Conservation (phyloP, 2,329 filamentous ascomycete genomes). For the Ploettnerulaceae sp. region DNA sequence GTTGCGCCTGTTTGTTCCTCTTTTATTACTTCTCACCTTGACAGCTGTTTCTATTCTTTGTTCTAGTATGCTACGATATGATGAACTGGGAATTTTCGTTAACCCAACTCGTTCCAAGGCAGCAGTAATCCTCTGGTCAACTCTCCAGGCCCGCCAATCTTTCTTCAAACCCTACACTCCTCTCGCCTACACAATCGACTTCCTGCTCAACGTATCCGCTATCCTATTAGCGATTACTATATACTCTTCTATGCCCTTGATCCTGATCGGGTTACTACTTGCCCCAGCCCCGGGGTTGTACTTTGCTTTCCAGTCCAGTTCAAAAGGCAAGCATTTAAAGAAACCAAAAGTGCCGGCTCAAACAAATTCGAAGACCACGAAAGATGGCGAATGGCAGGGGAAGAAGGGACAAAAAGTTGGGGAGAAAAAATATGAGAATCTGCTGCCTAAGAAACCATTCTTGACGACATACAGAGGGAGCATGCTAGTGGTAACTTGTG, state of each 20-base stretch:
- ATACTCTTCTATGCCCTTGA: conserved; percentile 69
- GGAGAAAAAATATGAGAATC: conserved; percentile 34
- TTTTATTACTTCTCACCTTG: not conserved
- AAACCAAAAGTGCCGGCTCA: not conserved
- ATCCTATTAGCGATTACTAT: conserved; percentile 82
- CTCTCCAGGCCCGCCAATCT: conserved; percentile 74
- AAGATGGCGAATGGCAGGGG: not conserved
- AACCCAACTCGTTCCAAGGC: conserved; percentile 51
- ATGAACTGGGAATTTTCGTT: no score
- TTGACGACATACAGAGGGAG: conserved; percentile 84
- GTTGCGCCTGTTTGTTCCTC: conserved; percentile 68
- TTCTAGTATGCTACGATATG: not conserved
- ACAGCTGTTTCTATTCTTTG: not conserved
- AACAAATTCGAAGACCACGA: not conserved
- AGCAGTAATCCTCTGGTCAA: conserved; percentile 81
- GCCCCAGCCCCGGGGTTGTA: conserved; percentile 62
- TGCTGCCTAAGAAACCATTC: conserved; percentile 81
- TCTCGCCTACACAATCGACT: conserved; percentile 70
- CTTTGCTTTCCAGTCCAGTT: conserved; percentile 40
- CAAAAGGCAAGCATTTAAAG: conserved; percentile 41
- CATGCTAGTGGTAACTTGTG: conserved; percentile 86
- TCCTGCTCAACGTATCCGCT: conserved; percentile 77
- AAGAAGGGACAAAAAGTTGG: conserved; percentile 28
- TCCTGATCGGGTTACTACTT: conserved; percentile 70
- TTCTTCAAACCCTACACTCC: conserved; percentile 75